Percentiles rank a stretch among this genome's conserved stretches.
Conservation (phyloP, 1,139 yeast genomes). For the Kurtzmaniella quercitrusa region DNA sequence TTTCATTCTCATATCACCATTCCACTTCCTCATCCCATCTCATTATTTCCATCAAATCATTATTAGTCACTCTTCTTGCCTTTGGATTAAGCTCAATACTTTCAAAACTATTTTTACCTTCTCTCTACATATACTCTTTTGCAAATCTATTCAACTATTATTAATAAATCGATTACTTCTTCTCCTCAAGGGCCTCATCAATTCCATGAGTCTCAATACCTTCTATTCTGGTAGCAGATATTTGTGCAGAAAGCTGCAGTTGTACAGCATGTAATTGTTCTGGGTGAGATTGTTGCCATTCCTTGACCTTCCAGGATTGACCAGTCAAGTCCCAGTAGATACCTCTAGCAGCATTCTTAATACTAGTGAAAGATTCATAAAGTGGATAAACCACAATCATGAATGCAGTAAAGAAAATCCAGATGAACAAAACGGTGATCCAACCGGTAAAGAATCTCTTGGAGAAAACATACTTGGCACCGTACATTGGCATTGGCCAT, state of each 20-base stretch:
- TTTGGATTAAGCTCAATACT: no score
- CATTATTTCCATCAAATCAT: no score
- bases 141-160: not conserved
- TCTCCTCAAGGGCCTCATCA: conserved; percentile 23
- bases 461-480: conserved; percentile 66
- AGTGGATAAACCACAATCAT: conserved; percentile 60
- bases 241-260: conserved; percentile 49
- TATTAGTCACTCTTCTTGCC: not conserved
- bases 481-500: conserved; percentile 93
- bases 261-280: conserved; percentile 66
- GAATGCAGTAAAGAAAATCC: conserved; percentile 59
- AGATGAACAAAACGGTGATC: conserved; percentile 70
- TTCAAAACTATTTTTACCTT: not conserved
- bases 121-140: not conserved
- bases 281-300: conserved; percentile 70
- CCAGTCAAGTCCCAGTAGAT: conserved; percentile 82
- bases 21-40: no score
- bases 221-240: conserved; percentile 24
- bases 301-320: conserved; percentile 62
- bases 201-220: conserved; percentile 25
- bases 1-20: no score
- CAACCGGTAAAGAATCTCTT: conserved; percentile 77
- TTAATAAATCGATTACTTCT: conserved; percentile 12
- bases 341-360: conserved; percentile 63
- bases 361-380: conserved; percentile 64